Conservation (phyloP, 306 rosid species). For the Luffa acutangula region DNA sequence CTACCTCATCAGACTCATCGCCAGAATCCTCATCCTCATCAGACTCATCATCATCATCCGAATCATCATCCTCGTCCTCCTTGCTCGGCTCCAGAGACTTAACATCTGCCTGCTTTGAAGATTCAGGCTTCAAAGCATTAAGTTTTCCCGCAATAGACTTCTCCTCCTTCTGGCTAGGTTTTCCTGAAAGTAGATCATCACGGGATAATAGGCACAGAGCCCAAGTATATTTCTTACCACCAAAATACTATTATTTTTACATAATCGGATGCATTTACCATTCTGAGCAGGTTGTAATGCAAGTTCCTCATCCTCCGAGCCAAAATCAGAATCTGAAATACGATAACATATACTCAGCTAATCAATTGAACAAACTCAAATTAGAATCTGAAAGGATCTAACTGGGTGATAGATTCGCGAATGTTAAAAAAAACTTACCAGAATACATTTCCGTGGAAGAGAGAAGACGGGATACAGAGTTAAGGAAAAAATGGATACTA, state of each 20-base stretch:
- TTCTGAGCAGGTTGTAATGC: slow-evolving; percentile 29
- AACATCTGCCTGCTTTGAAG: slow-evolving; percentile 34
- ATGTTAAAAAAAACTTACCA: slow-evolving; percentile 29
- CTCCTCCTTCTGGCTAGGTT: slow-evolving; percentile 19
- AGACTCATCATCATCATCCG: slow-evolving; percentile 27
- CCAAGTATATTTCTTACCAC: neutral
- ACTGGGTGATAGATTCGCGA: neutral
- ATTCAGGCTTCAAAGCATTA: slow-evolving; percentile 20
- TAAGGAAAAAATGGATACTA: slow-evolving; percentile 18
- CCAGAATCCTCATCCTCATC: slow-evolving; percentile 33
- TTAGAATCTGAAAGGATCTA: neutral
- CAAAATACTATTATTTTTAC: neutral
- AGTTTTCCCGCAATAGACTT: slow-evolving; percentile 26
- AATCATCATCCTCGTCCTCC: slow-evolving; percentile 30
- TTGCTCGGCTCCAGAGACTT: slow-evolving; percentile 49
- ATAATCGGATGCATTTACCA: slow-evolving; percentile 27
- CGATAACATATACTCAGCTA: neutral
- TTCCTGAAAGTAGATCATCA: slow-evolving; percentile 26
- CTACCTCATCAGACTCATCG: slow-evolving; percentile 39
- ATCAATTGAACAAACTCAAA: neutral
- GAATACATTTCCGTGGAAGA: slow-evolving; percentile 20
- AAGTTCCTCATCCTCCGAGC: slow-evolving; percentile 25
- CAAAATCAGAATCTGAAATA: slow-evolving; percentile 22
- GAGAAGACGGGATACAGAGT: slow-evolving; percentile 18
- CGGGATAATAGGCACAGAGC: neutral